Conservation (phyloP, 257 asterid genomes). For the Solanum lignicaule region DNA sequence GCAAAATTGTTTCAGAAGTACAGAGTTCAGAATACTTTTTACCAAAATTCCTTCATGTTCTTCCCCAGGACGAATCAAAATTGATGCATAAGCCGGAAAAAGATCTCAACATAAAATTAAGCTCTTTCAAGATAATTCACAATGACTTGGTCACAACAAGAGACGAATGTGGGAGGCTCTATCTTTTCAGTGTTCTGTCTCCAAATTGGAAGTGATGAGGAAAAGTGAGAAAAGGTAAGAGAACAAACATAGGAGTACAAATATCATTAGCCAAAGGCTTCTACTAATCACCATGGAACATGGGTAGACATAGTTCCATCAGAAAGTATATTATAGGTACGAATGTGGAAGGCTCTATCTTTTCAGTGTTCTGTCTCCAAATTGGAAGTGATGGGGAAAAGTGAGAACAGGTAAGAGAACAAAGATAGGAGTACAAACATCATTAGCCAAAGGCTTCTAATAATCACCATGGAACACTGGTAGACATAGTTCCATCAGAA, state of each 20-base stretch:
- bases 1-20: background rate
- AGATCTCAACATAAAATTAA: background rate
- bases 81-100: background rate
- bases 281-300: background rate
- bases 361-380: background rate
- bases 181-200: background rate
- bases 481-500: background rate
- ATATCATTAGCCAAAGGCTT: background rate
- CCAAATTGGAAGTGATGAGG: background rate
- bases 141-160: background rate
- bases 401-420: background rate
- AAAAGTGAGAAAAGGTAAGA: background rate
- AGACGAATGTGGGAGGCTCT: background rate
- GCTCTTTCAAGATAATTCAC: background rate
- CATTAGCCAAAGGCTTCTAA: background rate
- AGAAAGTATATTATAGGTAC: background rate
- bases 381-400: background rate
- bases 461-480: background rate
- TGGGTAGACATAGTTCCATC: background rate
- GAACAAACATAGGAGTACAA: background rate
- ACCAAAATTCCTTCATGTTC: background rate
- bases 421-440: background rate
- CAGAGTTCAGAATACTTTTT: too few species aligned
- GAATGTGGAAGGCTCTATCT: background rate
- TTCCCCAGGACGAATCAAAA: background rate